Evolutionary conservation across 2,329 filamentous ascomycete species (phyloP).

Genomic region (Teratosphaeria viscida): DNA sequence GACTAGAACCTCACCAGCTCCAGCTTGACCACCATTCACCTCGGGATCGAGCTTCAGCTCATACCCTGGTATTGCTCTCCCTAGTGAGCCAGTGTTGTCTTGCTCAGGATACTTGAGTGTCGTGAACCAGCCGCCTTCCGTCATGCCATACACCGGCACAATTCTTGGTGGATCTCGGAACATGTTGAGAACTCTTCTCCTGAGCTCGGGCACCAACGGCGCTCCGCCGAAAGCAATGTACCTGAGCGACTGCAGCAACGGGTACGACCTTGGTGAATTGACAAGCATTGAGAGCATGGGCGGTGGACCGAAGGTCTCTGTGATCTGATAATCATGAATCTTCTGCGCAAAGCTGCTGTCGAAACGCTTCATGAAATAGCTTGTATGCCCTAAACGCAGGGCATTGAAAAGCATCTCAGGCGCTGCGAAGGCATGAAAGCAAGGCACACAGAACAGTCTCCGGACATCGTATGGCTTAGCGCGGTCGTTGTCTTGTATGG

Average conservation of each 20-base stretch:
- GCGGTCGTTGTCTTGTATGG: slow-evolving; percentile 17
- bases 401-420: slow-evolving; percentile 38
- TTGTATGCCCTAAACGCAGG: slow-evolving; percentile 35
- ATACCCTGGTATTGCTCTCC: slow-evolving; percentile 32
- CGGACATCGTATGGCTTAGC: slow-evolving; percentile 26
- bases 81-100: slow-evolving; percentile 39
- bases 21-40: slow-evolving; percentile 23
- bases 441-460: slow-evolving; percentile 40
- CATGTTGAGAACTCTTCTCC: slow-evolving; percentile 29
- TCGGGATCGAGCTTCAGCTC: slow-evolving; percentile 26
- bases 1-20: slow-evolving; percentile 34
- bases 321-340: slow-evolving; percentile 34
- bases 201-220: slow-evolving; percentile 34
- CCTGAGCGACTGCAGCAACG: slow-evolving; percentile 31
- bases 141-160: slow-evolving; percentile 46
- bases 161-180: slow-evolving; percentile 34
- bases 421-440: slow-evolving; percentile 44
- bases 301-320: slow-evolving; percentile 40
- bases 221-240: slow-evolving; percentile 41
- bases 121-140: slow-evolving; percentile 38
- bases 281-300: slow-evolving; percentile 29
- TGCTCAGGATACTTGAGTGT: slow-evolving; percentile 31
- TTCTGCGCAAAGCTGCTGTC: slow-evolving; percentile 31
- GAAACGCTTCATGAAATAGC: slow-evolving; percentile 40
- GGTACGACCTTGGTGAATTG: slow-evolving; percentile 26